Conservation (phyloP, 495 filamentous ascomycete species). For the Aspergillus conjunctus region DNA sequence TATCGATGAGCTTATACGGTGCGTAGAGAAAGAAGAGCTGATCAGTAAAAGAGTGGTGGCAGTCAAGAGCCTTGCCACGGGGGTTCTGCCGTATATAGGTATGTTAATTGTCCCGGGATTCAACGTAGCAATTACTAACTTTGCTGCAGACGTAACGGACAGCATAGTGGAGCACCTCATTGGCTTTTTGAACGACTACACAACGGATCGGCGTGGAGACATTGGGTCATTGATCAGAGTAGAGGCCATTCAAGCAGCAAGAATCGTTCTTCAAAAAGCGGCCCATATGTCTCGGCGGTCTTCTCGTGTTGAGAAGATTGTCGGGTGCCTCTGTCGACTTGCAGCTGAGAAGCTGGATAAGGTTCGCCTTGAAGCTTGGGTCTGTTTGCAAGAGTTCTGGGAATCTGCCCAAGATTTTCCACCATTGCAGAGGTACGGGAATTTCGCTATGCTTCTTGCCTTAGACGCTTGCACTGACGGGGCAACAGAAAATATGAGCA, state of each 20-base stretch:
- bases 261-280: slow-evolving; percentile 33
- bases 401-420: slow-evolving; percentile 35
- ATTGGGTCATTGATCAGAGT: slow-evolving; percentile 81
- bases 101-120: slow-evolving; percentile 10
- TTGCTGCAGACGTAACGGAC: slow-evolving; percentile 28
- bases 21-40: slow-evolving; percentile 44
- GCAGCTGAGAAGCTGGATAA: slow-evolving; percentile 88
- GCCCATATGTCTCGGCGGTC: slow-evolving; percentile 14
- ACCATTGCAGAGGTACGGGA: slow-evolving; percentile 36
- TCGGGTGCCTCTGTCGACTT: slow-evolving; percentile 62
- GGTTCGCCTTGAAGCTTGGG: slow-evolving; percentile 69
- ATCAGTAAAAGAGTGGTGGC: slow-evolving; percentile 64
- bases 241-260: slow-evolving; percentile 70
- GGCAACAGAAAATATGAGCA: slow-evolving; percentile 43
- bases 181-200: slow-evolving; percentile 79
- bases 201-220: slow-evolving; percentile 82
- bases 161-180: slow-evolving; percentile 38
- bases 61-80: slow-evolving; percentile 58
- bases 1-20: slow-evolving; percentile 38
- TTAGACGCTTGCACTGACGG: slow-evolving; percentile 23
- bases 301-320: slow-evolving; percentile 32
- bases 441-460: not conserved
- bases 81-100: slow-evolving; percentile 49
- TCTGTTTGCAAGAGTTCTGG: slow-evolving; percentile 48
- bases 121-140: slow-evolving; percentile 19